Evolutionary conservation across 202 grass and related monocot genomes (phyloP).

Genomic region (Cymbopogon flexuosus): DNA sequence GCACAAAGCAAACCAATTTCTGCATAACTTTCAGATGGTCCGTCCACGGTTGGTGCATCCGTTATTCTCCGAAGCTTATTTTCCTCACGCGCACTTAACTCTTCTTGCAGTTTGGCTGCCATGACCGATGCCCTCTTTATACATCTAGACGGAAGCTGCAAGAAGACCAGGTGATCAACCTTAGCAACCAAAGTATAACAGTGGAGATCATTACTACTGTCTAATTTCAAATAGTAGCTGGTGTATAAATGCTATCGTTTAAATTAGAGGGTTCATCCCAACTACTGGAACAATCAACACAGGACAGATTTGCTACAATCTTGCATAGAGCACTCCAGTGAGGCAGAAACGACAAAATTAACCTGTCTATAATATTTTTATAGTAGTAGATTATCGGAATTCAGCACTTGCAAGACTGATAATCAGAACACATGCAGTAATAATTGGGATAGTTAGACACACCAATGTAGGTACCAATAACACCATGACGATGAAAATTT

Average conservation of each 20-base stretch:
- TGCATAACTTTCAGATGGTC: background rate
- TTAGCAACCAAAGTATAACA: background rate
- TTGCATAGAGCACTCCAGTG: background rate
- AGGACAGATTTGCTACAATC: background rate
- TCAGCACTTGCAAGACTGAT: background rate
- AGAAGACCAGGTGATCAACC: background rate
- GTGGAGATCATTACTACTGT: background rate
- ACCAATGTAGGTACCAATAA: background rate
- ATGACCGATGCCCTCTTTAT: conserved; percentile 57
- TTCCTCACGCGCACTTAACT: conserved; percentile 35
- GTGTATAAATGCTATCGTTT: background rate
- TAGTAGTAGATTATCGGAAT: background rate
- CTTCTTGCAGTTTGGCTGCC: conserved; percentile 74
- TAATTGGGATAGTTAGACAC: background rate
- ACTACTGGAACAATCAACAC: background rate
- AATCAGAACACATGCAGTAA: background rate
- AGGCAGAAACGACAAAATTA: conserved; percentile 6
- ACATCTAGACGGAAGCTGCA: conserved; percentile 75
- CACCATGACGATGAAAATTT: background rate
- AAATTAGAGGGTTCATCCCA: background rate
- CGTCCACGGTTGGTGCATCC: background rate
- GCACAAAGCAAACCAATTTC: conserved; percentile 6
- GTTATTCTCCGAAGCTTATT: conserved; percentile 14
- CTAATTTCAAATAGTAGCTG: background rate
- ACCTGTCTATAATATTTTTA: background rate